Evolutionary conservation across 2,329 filamentous ascomycete species (phyloP), one percentile per base, ranked within the genome.

Genomic region (Fonsecaea erecta): DNA sequence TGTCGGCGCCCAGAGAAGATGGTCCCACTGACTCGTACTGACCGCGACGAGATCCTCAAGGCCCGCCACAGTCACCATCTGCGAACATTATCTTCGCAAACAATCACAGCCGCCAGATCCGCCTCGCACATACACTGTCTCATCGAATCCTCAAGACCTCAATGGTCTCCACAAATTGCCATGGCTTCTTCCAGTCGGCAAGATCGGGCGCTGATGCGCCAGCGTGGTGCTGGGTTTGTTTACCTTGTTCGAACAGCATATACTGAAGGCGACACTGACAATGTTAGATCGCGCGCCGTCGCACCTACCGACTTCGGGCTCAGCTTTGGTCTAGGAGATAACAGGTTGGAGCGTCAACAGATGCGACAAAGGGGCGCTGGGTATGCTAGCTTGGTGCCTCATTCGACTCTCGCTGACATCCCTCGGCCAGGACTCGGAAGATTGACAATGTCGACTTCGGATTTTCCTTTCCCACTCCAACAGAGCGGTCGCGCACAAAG

Each of bases 161-260:
- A 48, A 48, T 48, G 43, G 21, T 24, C 43, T 26, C 43, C 21
- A 48, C 18, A 2, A n/a, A 18, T n/a, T 12, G 12, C 16, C 30
- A 60, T 60, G 57, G 57, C 46, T 26, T 46, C 46, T 14, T n/a
- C 18, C 26, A 58, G 40, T 74, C 81, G 83, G 75, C 79, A 82
- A 73, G 83, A 85, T 77, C 82, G 82, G 73, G 80, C 80, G 72
- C 81, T 82, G 73, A 83, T 85, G 81, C 84, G 83, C 75, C 81
- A 84, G 75, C 83, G 84, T 72, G 84, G 84, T 74, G 83, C 84
- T 73, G 83, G 80, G 83, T 85, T 81, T 73, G 81, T 75, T 73
- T 70, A 55, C 52, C 11, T 16, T 35, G 37, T n/a, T 26, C 4
- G 28, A 24, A 51, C 12, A 11, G n/a, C 2, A 7, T 43, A 8